Percentiles rank a stretch among this genome's conserved stretches.
Evolutionary conservation across 768 basidiomycete species (phyloP).

Genomic region (Pholiota microspora): DNA sequence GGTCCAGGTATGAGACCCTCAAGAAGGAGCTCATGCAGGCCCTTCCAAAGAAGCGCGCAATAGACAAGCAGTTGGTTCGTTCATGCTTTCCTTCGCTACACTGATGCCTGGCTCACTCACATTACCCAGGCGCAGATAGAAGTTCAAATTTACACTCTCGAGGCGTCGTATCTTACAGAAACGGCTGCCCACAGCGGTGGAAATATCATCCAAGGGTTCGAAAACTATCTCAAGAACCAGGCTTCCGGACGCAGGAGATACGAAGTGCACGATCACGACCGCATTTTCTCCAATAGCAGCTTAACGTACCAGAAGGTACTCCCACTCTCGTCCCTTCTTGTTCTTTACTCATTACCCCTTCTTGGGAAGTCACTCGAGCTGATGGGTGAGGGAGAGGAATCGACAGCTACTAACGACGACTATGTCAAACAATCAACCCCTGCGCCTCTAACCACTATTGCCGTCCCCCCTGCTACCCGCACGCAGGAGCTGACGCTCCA

Average conservation of each 20-base stretch:
- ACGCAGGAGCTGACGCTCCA: slow-evolving; percentile 67
- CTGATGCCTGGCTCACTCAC: not conserved
- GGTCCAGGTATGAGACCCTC: slow-evolving; percentile 65
- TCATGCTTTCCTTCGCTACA: slow-evolving; percentile 21
- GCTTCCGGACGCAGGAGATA: slow-evolving; percentile 64
- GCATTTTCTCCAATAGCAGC: slow-evolving; percentile 83
- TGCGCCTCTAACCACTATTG: slow-evolving; percentile 67
- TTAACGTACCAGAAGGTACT: slow-evolving; percentile 70
- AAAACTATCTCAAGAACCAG: slow-evolving; percentile 81
- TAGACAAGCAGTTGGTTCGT: slow-evolving; percentile 77
- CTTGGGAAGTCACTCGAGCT: slow-evolving; percentile 71
- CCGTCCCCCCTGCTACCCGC: slow-evolving; percentile 71
- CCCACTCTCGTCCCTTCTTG: slow-evolving; percentile 3
- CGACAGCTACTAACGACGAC: slow-evolving; percentile 55
- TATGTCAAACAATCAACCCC: slow-evolving; percentile 65
- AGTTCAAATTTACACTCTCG: slow-evolving; percentile 74
- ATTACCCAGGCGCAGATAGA: slow-evolving; percentile 66
- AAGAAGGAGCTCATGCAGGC: slow-evolving; percentile 76
- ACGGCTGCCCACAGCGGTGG: slow-evolving; percentile 76
- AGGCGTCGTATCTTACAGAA: slow-evolving; percentile 74
- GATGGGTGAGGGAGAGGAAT: slow-evolving; percentile 67
- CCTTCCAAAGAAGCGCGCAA: slow-evolving; percentile 67
- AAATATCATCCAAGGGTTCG: slow-evolving; percentile 87
- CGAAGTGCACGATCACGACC: slow-evolving; percentile 74
- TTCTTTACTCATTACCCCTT: slow-evolving; percentile 4